Percentiles rank a stretch among this genome's conserved stretches.
Evolutionary conservation across 148 eudicot genomes (phyloP).

Genomic region (Fagopyrum homotropicum): DNA sequence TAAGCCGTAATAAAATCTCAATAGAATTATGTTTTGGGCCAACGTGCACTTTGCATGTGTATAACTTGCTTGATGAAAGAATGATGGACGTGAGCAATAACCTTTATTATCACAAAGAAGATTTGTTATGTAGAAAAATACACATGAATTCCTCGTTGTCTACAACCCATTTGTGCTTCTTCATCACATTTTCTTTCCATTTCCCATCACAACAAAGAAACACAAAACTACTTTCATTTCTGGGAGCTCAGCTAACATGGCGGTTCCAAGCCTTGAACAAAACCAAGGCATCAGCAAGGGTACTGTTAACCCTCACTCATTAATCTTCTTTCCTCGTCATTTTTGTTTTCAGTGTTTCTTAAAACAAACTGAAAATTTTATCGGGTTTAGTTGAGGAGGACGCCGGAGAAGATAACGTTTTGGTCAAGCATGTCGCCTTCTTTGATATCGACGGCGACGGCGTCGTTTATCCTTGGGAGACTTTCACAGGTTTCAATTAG

Average conservation of each 20-base stretch:
- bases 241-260: background rate
- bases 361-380: background rate
- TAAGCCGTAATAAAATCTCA: no score
- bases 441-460: slow-evolving; percentile 75
- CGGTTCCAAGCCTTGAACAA: background rate
- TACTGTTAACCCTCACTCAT: background rate
- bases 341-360: background rate
- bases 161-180: no score
- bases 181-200: no score
- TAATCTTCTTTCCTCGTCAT: background rate
- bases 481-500: slow-evolving; percentile 43
- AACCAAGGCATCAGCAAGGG: background rate
- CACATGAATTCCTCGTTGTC: no score
- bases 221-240: background rate
- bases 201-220: no score
- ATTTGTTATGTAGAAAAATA: no score
- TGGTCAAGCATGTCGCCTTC: slow-evolving; percentile 56
- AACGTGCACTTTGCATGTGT: no score
- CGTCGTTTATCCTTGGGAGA: slow-evolving; percentile 62
- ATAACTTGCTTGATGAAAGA: no score
- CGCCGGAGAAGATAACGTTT: slow-evolving; percentile 18
- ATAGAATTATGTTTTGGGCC: no score
- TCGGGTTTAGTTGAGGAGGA: background rate
- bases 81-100: no score
- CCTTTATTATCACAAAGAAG: no score